Evolutionary conservation across 805 yeast genomes (phyloP), one percentile per base, ranked within the genome.

Genomic region (Priceomyces haplophilus): DNA sequence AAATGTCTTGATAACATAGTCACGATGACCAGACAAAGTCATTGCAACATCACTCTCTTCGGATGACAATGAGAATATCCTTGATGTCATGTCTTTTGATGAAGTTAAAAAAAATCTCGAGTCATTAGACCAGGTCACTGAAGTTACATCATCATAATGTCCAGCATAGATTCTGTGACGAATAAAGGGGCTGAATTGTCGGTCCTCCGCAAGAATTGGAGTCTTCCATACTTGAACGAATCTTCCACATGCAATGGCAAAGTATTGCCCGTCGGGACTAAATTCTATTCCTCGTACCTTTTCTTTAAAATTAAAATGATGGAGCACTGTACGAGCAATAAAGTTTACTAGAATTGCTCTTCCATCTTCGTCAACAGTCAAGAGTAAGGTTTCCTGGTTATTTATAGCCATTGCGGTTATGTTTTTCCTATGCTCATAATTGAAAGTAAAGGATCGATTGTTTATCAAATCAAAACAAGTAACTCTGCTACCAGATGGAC

Each of bases 141-240:
- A 79, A 1, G 79, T 73, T 18, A 93, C 79, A 53, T 88, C 95
- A 39, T 82, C 82, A 59, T 81, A 89, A 67, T 93, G 99, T 27
- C 99, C 99, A 1, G 97, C 88, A 55, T 89, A 89, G 6, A 86
- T 79, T 56, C 96, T 73, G 63, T 87, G 88, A 49, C 96, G 84
- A 31, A 91, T 86, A 64, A 93, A 93, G 12, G 99, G 99, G 0
- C 97, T 93, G 73, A 93, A 93, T 60, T 89, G 96, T 47, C 96
- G 76, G 56, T 88, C 97, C 53, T 87, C 93, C 6, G 80, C 67
- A 18, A 73, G 69, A 37, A 78, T 82, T 0, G 97, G 97, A 1
- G 97, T 88, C 56, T 80, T 83, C 99, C 99, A 93, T 7, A 93
- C 83, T 62, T 93, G 97, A 13, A 91, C 69, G 41, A 85, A 84